These are phyloP conservation scores for Lentinula guzmanii DNA, from an alignment of 768 basidiomycete species.

Conservation along the genomic window DNA sequence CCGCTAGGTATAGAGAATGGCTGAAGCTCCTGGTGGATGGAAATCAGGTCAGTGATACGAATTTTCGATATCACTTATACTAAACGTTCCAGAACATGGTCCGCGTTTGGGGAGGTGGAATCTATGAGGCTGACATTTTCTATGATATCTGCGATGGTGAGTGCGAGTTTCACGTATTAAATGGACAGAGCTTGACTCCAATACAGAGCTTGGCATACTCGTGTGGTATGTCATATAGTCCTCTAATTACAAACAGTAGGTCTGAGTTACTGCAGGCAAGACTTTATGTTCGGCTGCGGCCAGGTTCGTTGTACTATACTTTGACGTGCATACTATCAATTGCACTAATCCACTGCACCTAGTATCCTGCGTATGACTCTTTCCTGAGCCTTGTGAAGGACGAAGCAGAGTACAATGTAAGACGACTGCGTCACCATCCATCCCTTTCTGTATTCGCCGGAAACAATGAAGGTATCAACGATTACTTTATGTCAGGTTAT, in stretches of 20 bases:
- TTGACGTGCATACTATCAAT: background rate
- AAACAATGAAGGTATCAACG: background rate
- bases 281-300: constrained; percentile 96
- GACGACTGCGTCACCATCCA: constrained; percentile 79
- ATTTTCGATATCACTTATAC: background rate
- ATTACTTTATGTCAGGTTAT: background rate
- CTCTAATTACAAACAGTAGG: background rate
- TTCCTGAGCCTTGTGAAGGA: constrained; percentile 66
- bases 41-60: constrained; percentile 70
- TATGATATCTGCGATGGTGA: constrained; percentile 80
- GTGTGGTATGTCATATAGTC: background rate
- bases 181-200: background rate
- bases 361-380: constrained; percentile 87
- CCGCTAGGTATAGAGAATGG: constrained; percentile 71
- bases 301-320: constrained; percentile 41
- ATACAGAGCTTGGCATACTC: constrained; percentile 3
- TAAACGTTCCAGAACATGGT: constrained; percentile 29
- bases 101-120: constrained; percentile 91
- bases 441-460: constrained; percentile 79
- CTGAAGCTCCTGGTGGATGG: constrained; percentile 80
- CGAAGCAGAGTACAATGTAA: constrained; percentile 84
- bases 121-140: constrained; percentile 79
- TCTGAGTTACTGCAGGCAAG: constrained; percentile 68
- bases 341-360: constrained; percentile 3
- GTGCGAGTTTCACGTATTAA: background rate